Conservation (phyloP, 192 early-diverging fungal species). For the Spizellomyces sp. region DNA sequence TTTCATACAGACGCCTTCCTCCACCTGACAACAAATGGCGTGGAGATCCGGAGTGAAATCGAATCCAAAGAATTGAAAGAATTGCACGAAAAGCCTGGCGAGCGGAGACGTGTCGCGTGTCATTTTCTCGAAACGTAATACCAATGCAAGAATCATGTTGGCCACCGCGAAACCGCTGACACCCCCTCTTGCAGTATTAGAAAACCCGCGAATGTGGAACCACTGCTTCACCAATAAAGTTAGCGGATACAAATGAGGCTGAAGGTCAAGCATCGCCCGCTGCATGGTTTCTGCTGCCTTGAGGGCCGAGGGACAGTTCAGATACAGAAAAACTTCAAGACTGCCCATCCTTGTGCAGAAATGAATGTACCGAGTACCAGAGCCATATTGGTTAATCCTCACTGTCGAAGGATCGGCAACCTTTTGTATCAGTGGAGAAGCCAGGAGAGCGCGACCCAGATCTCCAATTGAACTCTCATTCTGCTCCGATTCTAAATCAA, state of each 20-base stretch:
- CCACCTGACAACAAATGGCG: neutral
- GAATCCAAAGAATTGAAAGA: neutral
- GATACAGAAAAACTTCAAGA: neutral
- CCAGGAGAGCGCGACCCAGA: neutral
- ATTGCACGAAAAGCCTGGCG: neutral
- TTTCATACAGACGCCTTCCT: neutral
- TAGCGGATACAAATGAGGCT: constrained; percentile 1
- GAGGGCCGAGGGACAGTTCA: neutral
- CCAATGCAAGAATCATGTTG: neutral
- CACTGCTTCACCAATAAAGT: neutral
- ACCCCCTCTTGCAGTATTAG: neutral
- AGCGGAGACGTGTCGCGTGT: neutral
- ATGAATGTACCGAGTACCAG: neutral
- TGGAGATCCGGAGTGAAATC: neutral
- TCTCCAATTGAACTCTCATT: too few relatives aligned
- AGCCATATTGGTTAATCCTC: neutral
- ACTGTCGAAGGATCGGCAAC: neutral
- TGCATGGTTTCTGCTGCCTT: neutral
- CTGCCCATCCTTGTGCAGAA: constrained; percentile 1
- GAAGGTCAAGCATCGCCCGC: neutral
- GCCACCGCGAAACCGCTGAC: neutral
- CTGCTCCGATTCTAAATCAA: neutral
- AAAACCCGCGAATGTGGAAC: neutral
- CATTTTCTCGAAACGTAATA: constrained; percentile 1
- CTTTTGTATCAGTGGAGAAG: neutral